These are phyloP conservation scores for Apiospora marii DNA, from an alignment of 2,329 filamentous ascomycete genomes.

Conservation along the genomic window DNA sequence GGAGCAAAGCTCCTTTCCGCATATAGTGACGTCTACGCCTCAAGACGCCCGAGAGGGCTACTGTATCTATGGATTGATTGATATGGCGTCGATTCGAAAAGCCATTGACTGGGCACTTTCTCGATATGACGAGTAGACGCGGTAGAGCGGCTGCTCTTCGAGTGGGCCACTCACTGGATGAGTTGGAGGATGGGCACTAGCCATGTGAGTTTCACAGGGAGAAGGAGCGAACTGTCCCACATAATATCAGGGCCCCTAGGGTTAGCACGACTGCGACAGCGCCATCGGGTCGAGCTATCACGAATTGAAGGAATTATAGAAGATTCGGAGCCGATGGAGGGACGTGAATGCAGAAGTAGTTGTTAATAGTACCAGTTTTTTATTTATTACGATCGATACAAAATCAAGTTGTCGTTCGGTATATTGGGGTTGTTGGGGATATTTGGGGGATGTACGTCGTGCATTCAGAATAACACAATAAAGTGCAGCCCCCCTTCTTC, in stretches of 20 bases:
- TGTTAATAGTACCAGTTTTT: no score
- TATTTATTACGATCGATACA: no score
- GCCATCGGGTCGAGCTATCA: no score
- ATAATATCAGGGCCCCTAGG: not conserved
- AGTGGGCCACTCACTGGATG: not conserved
- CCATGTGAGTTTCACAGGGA: conserved; percentile 4
- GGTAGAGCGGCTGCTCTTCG: not conserved
- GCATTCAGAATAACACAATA: no score
- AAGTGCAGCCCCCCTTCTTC: no score
- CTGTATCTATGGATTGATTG: not conserved
- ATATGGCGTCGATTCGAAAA: not conserved
- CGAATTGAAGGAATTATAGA: no score
- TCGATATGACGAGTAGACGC: not conserved
- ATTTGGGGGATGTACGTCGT: no score
- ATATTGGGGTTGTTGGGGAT: no score
- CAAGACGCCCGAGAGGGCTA: not conserved
- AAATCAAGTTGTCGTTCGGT: no score
- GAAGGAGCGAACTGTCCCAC: not conserved
- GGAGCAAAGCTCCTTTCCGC: not conserved
- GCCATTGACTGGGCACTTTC: not conserved
- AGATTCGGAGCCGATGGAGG: no score
- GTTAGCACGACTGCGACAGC: not conserved
- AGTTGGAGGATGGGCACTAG: not conserved
- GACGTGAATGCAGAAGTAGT: no score
- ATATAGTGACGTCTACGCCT: not conserved